Evolutionary conservation across 139 green algal species (phyloP).

Genomic region (Yamagishiella unicocca): DNA sequence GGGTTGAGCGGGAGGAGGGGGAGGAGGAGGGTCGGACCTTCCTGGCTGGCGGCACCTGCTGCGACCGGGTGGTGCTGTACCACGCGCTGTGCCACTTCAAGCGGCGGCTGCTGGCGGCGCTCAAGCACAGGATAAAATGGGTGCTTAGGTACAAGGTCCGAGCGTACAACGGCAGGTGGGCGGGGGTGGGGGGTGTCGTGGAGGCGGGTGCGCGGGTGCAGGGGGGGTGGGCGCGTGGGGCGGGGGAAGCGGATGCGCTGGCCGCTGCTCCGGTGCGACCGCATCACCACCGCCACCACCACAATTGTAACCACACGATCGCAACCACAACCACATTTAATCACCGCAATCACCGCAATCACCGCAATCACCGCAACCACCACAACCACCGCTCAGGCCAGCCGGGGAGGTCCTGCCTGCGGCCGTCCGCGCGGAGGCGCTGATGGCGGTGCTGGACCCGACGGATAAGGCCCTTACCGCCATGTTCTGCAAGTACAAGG

Average conservation of each 20-base stretch:
- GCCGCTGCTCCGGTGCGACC: not conserved
- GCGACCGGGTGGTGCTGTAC: slow-evolving; percentile 4
- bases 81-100: slow-evolving; percentile 20
- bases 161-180: not conserved
- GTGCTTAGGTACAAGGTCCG: not conserved
- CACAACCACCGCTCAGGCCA: not conserved
- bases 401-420: not conserved
- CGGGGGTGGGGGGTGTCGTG: not conserved
- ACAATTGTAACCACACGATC: not conserved
- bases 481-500: slow-evolving; percentile 18
- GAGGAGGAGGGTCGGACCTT: not conserved
- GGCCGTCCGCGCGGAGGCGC: not conserved
- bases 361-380: not conserved
- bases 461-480: not conserved
- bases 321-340: not conserved
- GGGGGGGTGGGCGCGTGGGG: not conserved
- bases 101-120: not conserved
- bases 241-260: not conserved
- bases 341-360: not conserved
- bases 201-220: not conserved
- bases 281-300: not conserved
- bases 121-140: not conserved
- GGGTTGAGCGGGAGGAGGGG: not conserved
- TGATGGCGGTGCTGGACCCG: not conserved
- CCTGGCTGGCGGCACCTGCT: not conserved